Percentiles rank a stretch among this genome's conserved stretches.
These are phyloP conservation scores for Eucalyptus coolabah DNA, from an alignment of 345 rosid species.

Conservation along the genomic window DNA sequence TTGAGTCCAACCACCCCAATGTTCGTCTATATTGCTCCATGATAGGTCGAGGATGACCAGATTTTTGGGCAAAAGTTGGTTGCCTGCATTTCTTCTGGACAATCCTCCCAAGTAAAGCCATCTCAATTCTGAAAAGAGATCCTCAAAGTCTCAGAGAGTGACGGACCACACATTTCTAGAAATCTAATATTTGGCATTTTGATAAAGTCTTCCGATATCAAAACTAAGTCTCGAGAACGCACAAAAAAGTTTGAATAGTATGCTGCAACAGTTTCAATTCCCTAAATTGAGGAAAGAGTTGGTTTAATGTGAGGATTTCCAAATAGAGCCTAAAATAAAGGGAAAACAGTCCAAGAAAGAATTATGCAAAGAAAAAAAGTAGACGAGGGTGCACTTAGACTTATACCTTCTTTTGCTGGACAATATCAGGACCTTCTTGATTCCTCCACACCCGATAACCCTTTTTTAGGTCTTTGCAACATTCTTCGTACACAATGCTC, in stretches of 20 bases:
- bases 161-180: not conserved
- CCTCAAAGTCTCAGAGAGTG: not conserved
- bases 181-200: not conserved
- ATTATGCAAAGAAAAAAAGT: no score
- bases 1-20: not conserved
- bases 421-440: not conserved
- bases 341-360: not conserved
- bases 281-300: not conserved
- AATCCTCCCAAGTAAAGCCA: not conserved
- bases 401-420: not conserved
- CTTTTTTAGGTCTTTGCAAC: not conserved
- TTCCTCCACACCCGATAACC: no score
- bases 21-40: not conserved
- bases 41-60: not conserved
- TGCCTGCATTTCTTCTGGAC: not conserved
- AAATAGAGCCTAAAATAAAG: not conserved
- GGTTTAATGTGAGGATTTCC: not conserved
- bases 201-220: not conserved
- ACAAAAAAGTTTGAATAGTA: fast-evolving
- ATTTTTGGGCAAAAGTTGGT: not conserved
- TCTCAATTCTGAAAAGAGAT: not conserved
- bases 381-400: not conserved
- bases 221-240: no score
- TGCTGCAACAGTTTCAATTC: not conserved
- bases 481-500: not conserved